Evolutionary conservation across 768 basidiomycete species (phyloP), one percentile per base, ranked within the genome.

Genomic region (Gymnopilus junonius): DNA sequence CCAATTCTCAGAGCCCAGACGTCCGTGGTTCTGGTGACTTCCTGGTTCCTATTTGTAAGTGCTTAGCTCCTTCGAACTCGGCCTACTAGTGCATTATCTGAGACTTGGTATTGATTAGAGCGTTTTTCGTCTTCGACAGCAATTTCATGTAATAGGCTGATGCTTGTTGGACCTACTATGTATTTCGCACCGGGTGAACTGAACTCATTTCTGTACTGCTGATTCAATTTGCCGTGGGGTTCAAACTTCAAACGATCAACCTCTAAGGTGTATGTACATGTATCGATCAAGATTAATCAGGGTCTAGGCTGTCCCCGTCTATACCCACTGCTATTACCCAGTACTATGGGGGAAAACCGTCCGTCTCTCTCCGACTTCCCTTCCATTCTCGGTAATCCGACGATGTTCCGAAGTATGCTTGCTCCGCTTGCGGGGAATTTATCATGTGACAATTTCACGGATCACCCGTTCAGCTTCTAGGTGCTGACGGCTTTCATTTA

Each of bases 401-500:
- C 54, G 54, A 55, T 55, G 37, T 40, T 39, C 35, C 29, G 50
- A 32, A 37, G 25, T 32, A 20, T 48, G 27, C 39, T 29, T 29
- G 42, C 54, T 48, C 54, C 55, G 61, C 43, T 27, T 55, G 61
- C 67, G 64, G 67, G 67, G 64, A 65, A 68, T 65, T 62, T 40
- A 62, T 56, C 64, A 68, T 65, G 61, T 68, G 64, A 59, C 51
- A 55, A 48, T 42, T 29, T 43, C 35, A 40, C 39, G 53, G 40
- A 45, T 25, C 39, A 21, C 32, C 14, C 34, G 6, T 32, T 25
- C 43, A n/a, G n/a, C n/a, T n/a, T n/a, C n/a, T n/a, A n/a, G n/a
- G n/a, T n/a, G n/a, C 31, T 43, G 15, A 46, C 14, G 23, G 29
- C 35, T 37, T n/a, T 40, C 39, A 40, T 55, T 55, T n/a, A n/a